phyloP scores from a whole-genome alignment of 768 basidiomycete species.

The Russula sp. region DNA sequence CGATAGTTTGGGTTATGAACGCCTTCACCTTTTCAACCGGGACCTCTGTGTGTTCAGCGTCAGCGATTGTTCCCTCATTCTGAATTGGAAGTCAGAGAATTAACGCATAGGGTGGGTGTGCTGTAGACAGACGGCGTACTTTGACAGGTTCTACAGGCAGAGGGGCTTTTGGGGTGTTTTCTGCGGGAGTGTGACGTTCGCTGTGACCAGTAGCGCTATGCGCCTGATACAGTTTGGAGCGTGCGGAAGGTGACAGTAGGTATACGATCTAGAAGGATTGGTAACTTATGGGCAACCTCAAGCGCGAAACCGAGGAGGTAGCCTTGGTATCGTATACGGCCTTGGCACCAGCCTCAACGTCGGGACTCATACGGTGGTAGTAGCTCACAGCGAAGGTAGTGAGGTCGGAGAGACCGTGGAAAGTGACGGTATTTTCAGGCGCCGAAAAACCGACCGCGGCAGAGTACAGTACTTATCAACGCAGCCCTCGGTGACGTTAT shows the following conservation, averaged over 20 bases:
- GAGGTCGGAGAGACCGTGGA: conserved; percentile 93
- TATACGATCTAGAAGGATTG: conserved; percentile 12
- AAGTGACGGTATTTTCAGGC: conserved; percentile 88
- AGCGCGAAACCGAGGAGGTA: conserved; percentile 77
- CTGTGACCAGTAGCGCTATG: conserved; percentile 53
- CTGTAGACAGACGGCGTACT: neutral
- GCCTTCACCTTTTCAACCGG: conserved; percentile 27
- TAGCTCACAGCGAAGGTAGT: conserved; percentile 92
- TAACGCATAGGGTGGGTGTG: too few relatives aligned
- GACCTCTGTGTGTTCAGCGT: conserved; percentile 28
- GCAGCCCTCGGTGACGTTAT: conserved; percentile 92
- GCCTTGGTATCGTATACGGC: conserved; percentile 94
- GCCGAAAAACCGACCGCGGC: conserved; percentile 94
- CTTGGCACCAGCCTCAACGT: conserved; percentile 94
- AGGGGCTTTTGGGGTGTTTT: conserved; percentile 41
- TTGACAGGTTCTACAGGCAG: neutral
- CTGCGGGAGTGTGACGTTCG: conserved; percentile 45
- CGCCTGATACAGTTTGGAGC: conserved; percentile 27
- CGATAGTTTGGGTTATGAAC: conserved; percentile 26
- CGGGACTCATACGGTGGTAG: conserved; percentile 91
- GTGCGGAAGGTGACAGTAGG: conserved; percentile 22
- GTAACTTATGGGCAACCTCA: conserved; percentile 55
- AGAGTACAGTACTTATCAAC: conserved; percentile 86
- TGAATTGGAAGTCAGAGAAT: neutral
- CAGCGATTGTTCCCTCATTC: conserved; percentile 21